These are phyloP conservation scores for Spizellomyces punctatus DNA, from an alignment of 192 early-diverging fungal genomes.

Conservation along the genomic window DNA sequence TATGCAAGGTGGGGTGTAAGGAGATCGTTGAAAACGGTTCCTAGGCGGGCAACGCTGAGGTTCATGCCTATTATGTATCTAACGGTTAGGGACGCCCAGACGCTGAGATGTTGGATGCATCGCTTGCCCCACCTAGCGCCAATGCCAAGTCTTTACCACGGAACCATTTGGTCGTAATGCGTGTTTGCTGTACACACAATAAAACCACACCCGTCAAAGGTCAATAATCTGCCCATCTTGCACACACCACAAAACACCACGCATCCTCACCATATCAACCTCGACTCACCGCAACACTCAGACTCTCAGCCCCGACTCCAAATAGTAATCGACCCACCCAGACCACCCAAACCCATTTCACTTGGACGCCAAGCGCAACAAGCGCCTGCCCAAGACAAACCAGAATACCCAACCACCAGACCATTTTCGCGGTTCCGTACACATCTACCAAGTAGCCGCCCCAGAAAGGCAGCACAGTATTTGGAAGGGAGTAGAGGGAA, in stretches of 20 bases:
- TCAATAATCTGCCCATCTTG: too few relatives aligned
- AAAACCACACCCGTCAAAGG: not conserved
- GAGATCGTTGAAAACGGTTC: conserved; percentile 60
- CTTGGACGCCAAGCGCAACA: conserved; percentile 49
- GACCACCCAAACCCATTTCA: conserved; percentile 31
- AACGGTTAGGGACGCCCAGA: not conserved
- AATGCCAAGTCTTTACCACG: conserved; percentile 58
- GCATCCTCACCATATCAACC: too few relatives aligned
- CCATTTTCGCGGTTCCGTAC: conserved; percentile 42
- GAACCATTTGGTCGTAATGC: conserved; percentile 61
- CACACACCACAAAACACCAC: too few relatives aligned
- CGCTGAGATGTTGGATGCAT: conserved; percentile 12
- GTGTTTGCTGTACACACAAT: conserved; percentile 31
- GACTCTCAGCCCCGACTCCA: conserved; percentile 57
- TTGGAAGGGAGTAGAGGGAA: conserved; percentile 61
- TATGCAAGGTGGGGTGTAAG: conserved; percentile 52
- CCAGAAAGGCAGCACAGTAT: conserved; percentile 61
- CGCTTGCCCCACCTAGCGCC: conserved; percentile 45
- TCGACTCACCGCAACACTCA: conserved; percentile 47
- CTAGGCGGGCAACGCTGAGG: conserved; percentile 45
- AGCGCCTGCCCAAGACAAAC: conserved; percentile 50
- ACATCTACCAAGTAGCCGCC: conserved; percentile 55
- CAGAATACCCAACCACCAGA: conserved; percentile 42
- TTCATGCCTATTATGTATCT: conserved; percentile 34
- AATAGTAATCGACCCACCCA: conserved; percentile 55